Evolutionary conservation across 306 rosid genomes (phyloP).

Genomic region (Pachyrhizus erosus): DNA sequence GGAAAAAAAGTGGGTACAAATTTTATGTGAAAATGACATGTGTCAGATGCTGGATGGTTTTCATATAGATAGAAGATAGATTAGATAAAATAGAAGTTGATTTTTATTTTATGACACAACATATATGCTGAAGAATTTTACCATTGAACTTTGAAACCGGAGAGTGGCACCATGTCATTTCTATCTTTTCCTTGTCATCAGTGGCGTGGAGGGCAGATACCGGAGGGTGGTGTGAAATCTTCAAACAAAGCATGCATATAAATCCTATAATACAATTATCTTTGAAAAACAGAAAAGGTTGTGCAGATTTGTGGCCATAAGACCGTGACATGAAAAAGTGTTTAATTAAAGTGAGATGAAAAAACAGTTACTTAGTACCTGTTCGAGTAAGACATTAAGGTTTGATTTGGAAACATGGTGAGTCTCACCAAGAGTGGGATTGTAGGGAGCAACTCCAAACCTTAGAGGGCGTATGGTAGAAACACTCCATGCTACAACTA

Average conservation of each 20-base stretch:
- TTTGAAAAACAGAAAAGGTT: not conserved
- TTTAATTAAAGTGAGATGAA: not conserved
- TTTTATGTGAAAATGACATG: no score
- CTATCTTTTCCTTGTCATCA: slow-evolving; percentile 54
- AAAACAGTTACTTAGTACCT: slow-evolving; percentile 48
- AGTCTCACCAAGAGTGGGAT: slow-evolving; percentile 85
- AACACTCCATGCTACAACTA: slow-evolving; percentile 68
- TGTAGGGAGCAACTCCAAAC: slow-evolving; percentile 72
- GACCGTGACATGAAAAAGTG: not conserved
- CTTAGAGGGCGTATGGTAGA: slow-evolving; percentile 64
- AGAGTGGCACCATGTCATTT: slow-evolving; percentile 63
- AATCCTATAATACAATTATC: not conserved
- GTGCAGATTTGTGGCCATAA: not conserved
- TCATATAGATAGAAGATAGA: no score
- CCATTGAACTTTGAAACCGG: slow-evolving; percentile 66
- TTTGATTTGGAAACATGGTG: slow-evolving; percentile 71
- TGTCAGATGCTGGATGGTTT: no score
- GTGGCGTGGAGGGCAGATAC: slow-evolving; percentile 80
- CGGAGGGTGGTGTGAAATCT: slow-evolving; percentile 89
- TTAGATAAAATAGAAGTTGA: not conserved
- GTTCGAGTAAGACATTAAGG: slow-evolving; percentile 70
- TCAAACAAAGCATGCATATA: not conserved
- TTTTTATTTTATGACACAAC: not conserved
- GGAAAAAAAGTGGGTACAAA: no score
- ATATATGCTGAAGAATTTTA: slow-evolving; percentile 21